phyloP scores from a whole-genome alignment of 352 stramenopile genomes.

The Elongisporangium prolatum region DNA sequence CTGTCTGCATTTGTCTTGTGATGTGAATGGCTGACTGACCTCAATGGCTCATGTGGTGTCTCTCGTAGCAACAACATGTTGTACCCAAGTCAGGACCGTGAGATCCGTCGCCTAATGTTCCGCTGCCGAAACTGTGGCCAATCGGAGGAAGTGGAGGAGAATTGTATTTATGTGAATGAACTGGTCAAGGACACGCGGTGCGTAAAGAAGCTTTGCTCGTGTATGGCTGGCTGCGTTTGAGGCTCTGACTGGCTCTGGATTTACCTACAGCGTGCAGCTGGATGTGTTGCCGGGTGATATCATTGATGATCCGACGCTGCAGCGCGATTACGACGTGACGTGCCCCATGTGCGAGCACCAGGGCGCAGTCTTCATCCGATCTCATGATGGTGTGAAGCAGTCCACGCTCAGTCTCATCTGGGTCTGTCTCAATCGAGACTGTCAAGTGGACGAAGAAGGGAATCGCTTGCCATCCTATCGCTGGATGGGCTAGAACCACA shows the following conservation, averaged over 20 bases:
- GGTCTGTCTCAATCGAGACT: slow-evolving; percentile 87
- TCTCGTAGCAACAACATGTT: slow-evolving; percentile 86
- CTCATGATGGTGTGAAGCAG: slow-evolving; percentile 86
- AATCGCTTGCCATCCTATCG: slow-evolving; percentile 82
- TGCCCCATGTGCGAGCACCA: slow-evolving; percentile 78
- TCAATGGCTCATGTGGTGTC: background rate
- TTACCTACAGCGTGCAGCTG: slow-evolving; percentile 53
- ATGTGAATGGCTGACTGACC: background rate
- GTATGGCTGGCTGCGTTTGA: slow-evolving; percentile 1
- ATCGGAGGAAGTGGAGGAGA: slow-evolving; percentile 82
- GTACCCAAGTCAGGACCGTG: slow-evolving; percentile 86
- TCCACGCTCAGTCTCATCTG: slow-evolving; percentile 84
- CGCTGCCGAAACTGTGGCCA: slow-evolving; percentile 85
- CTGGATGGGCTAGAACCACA: slow-evolving; percentile 63
- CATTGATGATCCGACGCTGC: slow-evolving; percentile 85
- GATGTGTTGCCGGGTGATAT: slow-evolving; percentile 82
- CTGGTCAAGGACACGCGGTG: slow-evolving; percentile 86
- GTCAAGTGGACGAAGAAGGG: slow-evolving; percentile 78
- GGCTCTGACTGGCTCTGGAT: slow-evolving; percentile 3
- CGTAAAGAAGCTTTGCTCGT: too few species aligned
- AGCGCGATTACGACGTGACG: slow-evolving; percentile 83
- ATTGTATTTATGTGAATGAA: slow-evolving; percentile 91
- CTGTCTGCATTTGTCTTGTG: background rate
- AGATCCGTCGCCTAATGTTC: slow-evolving; percentile 81
- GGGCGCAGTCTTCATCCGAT: slow-evolving; percentile 84